These are phyloP conservation scores for Cutaneotrichosporon sp. DNA, from an alignment of 1,284 basidiomycete genomes.

Conservation along the genomic window DNA sequence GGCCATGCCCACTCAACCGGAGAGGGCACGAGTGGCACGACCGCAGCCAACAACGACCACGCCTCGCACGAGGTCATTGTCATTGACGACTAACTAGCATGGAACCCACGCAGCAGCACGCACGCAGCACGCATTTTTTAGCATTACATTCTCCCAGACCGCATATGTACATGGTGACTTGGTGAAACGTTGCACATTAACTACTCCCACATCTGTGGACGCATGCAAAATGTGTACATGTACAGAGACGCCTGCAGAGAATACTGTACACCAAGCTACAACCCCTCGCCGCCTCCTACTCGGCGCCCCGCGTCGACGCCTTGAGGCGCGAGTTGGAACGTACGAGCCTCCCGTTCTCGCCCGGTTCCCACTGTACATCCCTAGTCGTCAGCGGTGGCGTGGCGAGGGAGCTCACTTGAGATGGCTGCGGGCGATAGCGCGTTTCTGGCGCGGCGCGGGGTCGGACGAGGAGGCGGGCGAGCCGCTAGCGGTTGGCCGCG, in stretches of 20 bases:
- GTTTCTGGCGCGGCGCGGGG: slow-evolving; percentile 23
- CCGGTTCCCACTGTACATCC: slow-evolving; percentile 40
- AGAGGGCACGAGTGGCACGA: background rate
- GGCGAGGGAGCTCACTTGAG: slow-evolving; percentile 27
- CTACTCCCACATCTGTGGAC: too few relatives aligned
- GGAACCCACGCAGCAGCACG: too few relatives aligned
- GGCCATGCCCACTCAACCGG: too few relatives aligned
- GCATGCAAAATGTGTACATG: too few relatives aligned
- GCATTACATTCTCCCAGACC: background rate
- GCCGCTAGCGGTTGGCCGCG: background rate
- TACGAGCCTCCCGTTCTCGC: slow-evolving; percentile 29
- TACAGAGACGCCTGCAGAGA: too few relatives aligned
- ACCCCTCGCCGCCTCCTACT: too few relatives aligned
- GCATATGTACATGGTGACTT: too few relatives aligned
- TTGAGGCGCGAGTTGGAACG: too few relatives aligned
- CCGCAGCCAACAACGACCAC: slow-evolving; percentile 2
- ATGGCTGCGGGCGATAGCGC: slow-evolving; percentile 35
- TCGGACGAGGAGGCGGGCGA: background rate
- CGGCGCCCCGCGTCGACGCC: too few relatives aligned
- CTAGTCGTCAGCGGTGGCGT: slow-evolving; percentile 11
- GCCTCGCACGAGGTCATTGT: slow-evolving; percentile 31
- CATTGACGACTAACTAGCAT: slow-evolving; percentile 27
- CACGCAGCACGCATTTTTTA: background rate
- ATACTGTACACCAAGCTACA: too few relatives aligned
- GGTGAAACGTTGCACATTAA: too few relatives aligned